Percentiles rank a stretch among this genome's conserved stretches.
phyloP scores from a whole-genome alignment of 495 filamentous ascomycete species.

The Penicillium crystallinum region DNA sequence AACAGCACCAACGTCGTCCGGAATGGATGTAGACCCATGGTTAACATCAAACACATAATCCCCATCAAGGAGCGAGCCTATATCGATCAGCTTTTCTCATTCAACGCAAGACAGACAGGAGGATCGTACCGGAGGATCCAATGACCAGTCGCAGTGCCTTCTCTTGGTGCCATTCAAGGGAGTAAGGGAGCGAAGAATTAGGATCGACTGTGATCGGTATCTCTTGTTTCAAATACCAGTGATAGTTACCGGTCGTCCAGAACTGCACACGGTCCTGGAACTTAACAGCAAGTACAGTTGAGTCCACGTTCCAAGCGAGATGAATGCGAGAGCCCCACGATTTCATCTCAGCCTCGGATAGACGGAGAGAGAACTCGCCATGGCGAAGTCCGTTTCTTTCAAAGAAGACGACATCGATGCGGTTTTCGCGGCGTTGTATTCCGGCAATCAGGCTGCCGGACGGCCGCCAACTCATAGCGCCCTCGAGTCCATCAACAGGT shows the following conservation, averaged over 20 bases:
- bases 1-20: conserved; percentile 74
- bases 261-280: conserved; percentile 74
- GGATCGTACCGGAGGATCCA: conserved; percentile 35
- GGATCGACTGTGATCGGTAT: conserved; percentile 40
- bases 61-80: conserved; percentile 54
- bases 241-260: conserved; percentile 97
- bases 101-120: no score
- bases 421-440: conserved; percentile 64
- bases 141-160: conserved; percentile 62
- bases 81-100: conserved; percentile 1
- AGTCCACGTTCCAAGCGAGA: conserved; percentile 85
- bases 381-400: conserved; percentile 93
- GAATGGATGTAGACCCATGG: conserved; percentile 60
- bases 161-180: conserved; percentile 78
- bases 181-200: conserved; percentile 23
- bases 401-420: conserved; percentile 87
- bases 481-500: conserved; percentile 84
- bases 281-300: conserved; percentile 78
- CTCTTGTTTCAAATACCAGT: conserved; percentile 98
- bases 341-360: conserved; percentile 53
- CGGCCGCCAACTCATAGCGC: conserved; percentile 85
- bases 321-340: conserved; percentile 53
- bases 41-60: conserved; percentile 68
- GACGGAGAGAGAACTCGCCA: conserved; percentile 77
- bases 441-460: conserved; percentile 83